Percentiles rank a stretch among this genome's conserved stretches.
phyloP scores from a whole-genome alignment of 371 early-diverging fungal genomes.

The Nosema muscidifuracis region DNA sequence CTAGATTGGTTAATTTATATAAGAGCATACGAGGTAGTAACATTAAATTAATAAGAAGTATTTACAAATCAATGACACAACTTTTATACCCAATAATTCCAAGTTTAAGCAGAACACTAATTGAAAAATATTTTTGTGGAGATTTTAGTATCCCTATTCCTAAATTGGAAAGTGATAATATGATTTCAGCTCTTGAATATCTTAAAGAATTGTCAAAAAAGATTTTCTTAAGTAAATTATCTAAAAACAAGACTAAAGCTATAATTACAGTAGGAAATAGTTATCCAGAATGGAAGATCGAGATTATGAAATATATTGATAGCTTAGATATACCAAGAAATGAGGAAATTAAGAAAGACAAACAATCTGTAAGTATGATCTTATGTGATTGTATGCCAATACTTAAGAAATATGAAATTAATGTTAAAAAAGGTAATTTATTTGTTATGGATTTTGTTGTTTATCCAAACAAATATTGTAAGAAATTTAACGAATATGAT shows the following conservation, averaged over 20 bases:
- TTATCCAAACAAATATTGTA: conserved; percentile 29
- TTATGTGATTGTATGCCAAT: conserved; percentile 9
- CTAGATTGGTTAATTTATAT: conserved; percentile 72
- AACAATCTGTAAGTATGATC: neutral
- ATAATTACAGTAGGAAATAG: conserved; percentile 35
- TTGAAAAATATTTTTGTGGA: conserved; percentile 35
- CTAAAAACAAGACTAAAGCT: conserved; percentile 20
- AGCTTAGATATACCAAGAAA: conserved; percentile 2
- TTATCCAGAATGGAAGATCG: conserved; percentile 50
- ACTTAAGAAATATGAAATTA: conserved; percentile 17
- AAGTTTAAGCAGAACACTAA: conserved; percentile 22
- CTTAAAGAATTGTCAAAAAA: conserved; percentile 30
- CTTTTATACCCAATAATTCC: conserved; percentile 57
- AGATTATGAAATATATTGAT: conserved; percentile 36
- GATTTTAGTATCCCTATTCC: conserved; percentile 30
- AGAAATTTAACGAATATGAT: conserved; percentile 45
- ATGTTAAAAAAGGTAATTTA: conserved; percentile 36
- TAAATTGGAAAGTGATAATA: neutral
- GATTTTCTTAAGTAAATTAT: neutral
- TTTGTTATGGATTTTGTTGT: conserved; percentile 55
- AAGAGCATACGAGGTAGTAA: conserved; percentile 26
- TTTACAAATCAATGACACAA: conserved; percentile 26
- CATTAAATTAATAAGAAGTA: conserved; percentile 2
- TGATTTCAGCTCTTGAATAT: conserved; percentile 23
- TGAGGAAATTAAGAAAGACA: neutral